Base-by-base conservation (phyloP, 805 yeast species). In the Candida boidinii region DNA sequence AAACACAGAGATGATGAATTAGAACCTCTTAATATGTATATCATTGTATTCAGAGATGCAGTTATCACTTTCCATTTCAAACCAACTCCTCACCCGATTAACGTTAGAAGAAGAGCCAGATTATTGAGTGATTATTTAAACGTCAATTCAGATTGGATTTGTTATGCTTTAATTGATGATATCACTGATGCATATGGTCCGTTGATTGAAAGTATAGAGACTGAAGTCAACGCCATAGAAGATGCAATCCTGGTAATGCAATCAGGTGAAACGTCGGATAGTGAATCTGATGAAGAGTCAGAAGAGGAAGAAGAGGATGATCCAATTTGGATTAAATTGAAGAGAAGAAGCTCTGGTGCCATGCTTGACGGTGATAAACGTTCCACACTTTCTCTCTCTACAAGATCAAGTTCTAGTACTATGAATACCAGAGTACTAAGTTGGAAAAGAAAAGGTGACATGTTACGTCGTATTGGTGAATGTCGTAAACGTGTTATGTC, bases 151-250 rank as follows among this genome's bases (percentile, higher is more conserved):
- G 97, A 92, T 55, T 92, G 98, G 98, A 80, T 92, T 29, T 90
- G 96, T 2, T 92, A 92, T 58, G 97, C 97, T 0, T 61, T 92
- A 41, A 85, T 92, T 45, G 98, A 92, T 62, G 97, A 92, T 54
- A 85, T 92, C 42, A 90, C 96, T 0, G 98, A 92, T 64, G 94
- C 94, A 0, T 92, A 85, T 64, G 97, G 94, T 1, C 98, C 98
- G 3, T 76, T 92, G 80, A 88, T 92, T 41, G 94, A 85, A 37
- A 74, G 90, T 29, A 88, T 92, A 33, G 97, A 92, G 51, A 86
- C 79, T 38, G 98, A 92, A 48, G 97, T 92, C 16, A 86, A 87
- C 52, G 70, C 76, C n/a, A 92, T 92, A 40, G 98, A 92, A 49
- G 96, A 90, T 48, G 82, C 88, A 3, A 90, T 92, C 33, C 62